Evolutionary conservation across 352 stramenopile species (phyloP), one percentile per base, ranked within the genome.

Genomic region (Phytopythium vexans): DNA sequence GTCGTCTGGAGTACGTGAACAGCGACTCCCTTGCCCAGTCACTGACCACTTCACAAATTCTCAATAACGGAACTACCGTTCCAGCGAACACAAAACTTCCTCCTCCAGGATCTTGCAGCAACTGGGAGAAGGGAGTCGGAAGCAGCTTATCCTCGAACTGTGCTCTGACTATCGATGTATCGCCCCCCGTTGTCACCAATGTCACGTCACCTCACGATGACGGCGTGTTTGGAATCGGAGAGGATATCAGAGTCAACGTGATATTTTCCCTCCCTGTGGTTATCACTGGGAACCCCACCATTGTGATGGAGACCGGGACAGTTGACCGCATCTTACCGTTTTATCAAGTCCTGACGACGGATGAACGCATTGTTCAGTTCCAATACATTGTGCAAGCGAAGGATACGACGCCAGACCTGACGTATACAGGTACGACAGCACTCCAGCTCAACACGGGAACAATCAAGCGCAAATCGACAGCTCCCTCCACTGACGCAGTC

Each of bases 161-260:
- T 7, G 62, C 52, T 3, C 59, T 95, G 16, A 47, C 57, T 32
- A 70, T 95, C 21, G 69, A 93, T 46, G 81, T 80, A 9, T 72
- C 57, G 0, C 52, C 57, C 46, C 82, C 85, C 0, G 58, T 40
- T 1, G 64, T 95, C 4, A 77, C 58, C 0, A 60, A 42, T 3
- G 71, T 94, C 16, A 89, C 62, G 11, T 90, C 83, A 6, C 66
- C 71, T 1, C 71, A 88, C 35, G 58, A 27, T 6, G 74, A 91
- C 38, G 80, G 80, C 2, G 86, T 75, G 11, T 93, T 89, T 50
- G 80, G 77, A 1, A 84, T 89, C 27, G 86, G 86, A 32, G 64
- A 91, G 56, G 62, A 71, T 31, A 86, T 94, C 50, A 33, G 80
- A 39, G 72, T 95, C 14, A 69, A 79, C n/a, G 74, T 95, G 1